phyloP scores from a whole-genome alignment of 768 basidiomycete species.

The Macrocybe gigantea region DNA sequence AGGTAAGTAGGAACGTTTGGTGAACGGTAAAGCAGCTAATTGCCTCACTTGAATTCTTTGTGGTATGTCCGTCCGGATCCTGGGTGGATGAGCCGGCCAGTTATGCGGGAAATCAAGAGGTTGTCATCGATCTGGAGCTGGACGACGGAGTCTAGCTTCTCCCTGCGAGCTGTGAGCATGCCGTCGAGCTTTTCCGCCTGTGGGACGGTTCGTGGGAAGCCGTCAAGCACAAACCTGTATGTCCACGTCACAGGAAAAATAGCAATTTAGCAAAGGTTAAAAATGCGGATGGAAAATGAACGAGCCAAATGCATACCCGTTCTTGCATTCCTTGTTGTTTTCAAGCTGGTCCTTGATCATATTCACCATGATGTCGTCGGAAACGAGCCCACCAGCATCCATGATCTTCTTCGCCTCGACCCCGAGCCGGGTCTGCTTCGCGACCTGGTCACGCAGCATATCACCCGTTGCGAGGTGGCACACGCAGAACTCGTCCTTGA shows the following conservation, averaged over 20 bases:
- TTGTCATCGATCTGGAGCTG: constrained; percentile 92
- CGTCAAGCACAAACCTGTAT: constrained; percentile 91
- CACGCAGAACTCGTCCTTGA: constrained; percentile 89
- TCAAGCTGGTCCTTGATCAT: constrained; percentile 97
- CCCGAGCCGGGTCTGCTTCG: constrained; percentile 82
- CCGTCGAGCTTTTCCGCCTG: constrained; percentile 94
- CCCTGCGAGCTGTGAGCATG: constrained; percentile 79
- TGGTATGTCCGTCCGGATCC: constrained; percentile 91
- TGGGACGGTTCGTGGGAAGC: constrained; percentile 97
- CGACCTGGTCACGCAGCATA: constrained; percentile 94
- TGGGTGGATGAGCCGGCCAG: constrained; percentile 91
- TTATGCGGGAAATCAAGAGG: constrained; percentile 95
- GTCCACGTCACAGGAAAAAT: constrained; percentile 11
- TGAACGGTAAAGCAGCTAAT: constrained; percentile 1
- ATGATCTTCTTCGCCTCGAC: constrained; percentile 95
- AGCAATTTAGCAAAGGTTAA: background rate
- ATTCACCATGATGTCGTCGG: constrained; percentile 94
- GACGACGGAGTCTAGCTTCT: constrained; percentile 89
- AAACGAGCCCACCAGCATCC: constrained; percentile 92
- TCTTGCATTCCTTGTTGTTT: constrained; percentile 88
- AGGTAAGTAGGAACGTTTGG: constrained; percentile 1
- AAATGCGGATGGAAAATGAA: constrained; percentile 10
- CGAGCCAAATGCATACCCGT: constrained; percentile 63
- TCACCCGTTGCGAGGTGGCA: constrained; percentile 99
- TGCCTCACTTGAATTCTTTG: constrained; percentile 83